Evolutionary conservation across 441 rosid genomes (phyloP), one percentile per base, ranked within the genome.

Genomic region (Adansonia rubrostipa): DNA sequence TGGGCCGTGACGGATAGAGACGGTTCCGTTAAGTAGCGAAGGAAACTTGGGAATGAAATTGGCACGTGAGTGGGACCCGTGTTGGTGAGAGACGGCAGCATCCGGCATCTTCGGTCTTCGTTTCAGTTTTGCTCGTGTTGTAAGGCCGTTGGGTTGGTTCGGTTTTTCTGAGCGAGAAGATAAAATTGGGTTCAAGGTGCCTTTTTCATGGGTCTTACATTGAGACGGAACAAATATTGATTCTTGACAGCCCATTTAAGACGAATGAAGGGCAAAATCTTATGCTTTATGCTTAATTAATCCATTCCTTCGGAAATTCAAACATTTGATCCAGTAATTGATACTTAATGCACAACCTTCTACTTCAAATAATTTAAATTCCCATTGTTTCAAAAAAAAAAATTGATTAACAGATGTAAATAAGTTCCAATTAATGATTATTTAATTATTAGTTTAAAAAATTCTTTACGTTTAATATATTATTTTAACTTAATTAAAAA

Each of bases 21-120:
- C 87, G 90, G 85, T 78, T 79, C 87, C 92, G 91, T 90, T 88
- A 88, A 83, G 84, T 78, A 74, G 20, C 58, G 64, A 71, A 20
- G 70, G 50, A 57, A 68, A 22, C 40, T 28, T 6, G 69, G 80
- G 75, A 80, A 54, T 71, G 24, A 71, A 33, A 60, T 47, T 48
- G 70, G 70, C 69, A 57, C 15, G 69, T 58, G 50, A 6, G 75
- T 60, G 68, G 75, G 75, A 67, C 66, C 79, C 54, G 24, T 5
- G 22, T 28, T 14, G 74, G 58, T 44, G 9, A 45, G 1, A 3
- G 24, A 9, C 15, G 33, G 24, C 22, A 19, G 24, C 22, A 19
- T 17, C 17, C 1, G 77, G 19, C 50, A 22, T 62, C 17, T 47
- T 48, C 1, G 15, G 70, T 7, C 4, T 48, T 36, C 42, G 42